Evolutionary conservation across 169 alveolate genomes (phyloP).

Genomic region (Plasmodium malariae): DNA sequence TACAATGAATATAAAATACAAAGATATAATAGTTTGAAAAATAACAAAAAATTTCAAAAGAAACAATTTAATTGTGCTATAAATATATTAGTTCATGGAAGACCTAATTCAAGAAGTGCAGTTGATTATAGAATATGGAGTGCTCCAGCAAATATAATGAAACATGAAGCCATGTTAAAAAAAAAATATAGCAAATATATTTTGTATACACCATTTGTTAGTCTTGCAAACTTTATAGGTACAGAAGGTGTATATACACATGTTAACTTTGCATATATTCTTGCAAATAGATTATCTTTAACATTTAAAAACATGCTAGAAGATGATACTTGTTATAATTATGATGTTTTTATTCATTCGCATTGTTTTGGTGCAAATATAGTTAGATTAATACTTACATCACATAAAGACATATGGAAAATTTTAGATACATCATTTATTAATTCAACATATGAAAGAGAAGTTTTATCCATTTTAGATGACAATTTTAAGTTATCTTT

Average conservation of each 20-base stretch:
- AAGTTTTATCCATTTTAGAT: conserved; percentile 27
- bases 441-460: conserved; percentile 18
- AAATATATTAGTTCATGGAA: conserved; percentile 46
- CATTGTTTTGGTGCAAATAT: conserved; percentile 72
- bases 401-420: conserved; percentile 37
- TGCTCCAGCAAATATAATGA: conserved; percentile 28
- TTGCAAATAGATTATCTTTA: conserved; percentile 24
- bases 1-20: conserved; percentile 62
- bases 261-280: conserved; percentile 34
- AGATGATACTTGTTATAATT: conserved; percentile 55
- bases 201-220: conserved; percentile 44
- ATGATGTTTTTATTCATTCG: conserved; percentile 38
- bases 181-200: conserved; percentile 47
- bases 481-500: conserved; percentile 51
- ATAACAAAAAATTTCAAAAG: conserved; percentile 15
- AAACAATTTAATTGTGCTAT: conserved; percentile 53
- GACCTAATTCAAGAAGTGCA: conserved; percentile 37
- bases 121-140: conserved; percentile 73
- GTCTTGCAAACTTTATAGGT: conserved; percentile 20
- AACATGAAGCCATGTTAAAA: conserved; percentile 46
- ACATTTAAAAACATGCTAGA: conserved; percentile 24
- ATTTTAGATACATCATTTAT: neutral
- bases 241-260: conserved; percentile 38
- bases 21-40: conserved; percentile 48
- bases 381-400: conserved; percentile 31